Base-by-base conservation (phyloP, 2,329 filamentous ascomycete genomes). In the Podosphaera xanthii region DNA sequence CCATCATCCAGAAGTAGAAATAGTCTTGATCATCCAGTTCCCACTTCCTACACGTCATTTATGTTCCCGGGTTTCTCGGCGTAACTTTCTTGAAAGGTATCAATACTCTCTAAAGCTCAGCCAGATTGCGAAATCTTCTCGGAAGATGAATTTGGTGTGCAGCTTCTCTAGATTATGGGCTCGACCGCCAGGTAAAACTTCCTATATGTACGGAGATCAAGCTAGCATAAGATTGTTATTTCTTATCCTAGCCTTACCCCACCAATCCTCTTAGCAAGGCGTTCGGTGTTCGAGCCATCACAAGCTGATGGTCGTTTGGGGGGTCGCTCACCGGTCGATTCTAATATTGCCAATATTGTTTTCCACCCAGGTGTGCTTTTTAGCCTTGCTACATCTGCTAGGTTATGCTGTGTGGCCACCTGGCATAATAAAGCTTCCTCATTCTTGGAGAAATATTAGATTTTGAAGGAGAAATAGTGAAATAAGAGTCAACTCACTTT, bases 251-350 rank as follows among this genome's bases (percentile, higher is more conserved):
- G 65, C 67, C 79, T 82, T 77, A 81, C 77, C 72, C 77, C 76
- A 76, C 77, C 77, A 78, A 82, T 77, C 73, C 77, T 75, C 74
- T 82, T 82, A 80, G 79, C 76, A 76, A 81, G 76, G 58, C 70
- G 71, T 61, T 72, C 68, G 64, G 62, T 67, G 60, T 59, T 60
- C 48, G 66, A 64, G 61, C 62, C 65, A 65, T 67, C 67, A 60
- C 62, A 63, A 60, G 65, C 64, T 63, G 64, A 61, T 73, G 74
- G 72, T 69, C 81, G 86, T 78, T 92, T 94, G 72, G 83, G 83
- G 80, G 84, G 81, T 81, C 84, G 84, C 86, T 95, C 90, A 94
- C 90, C 88, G 79, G 87, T 89, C 81, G 89, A 86, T 82, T 92
- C 82, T 74, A 97, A 80, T 71, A 98, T 94, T 71, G 86, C 84